Evolutionary conservation across 2,329 filamentous ascomycete species (phyloP), one percentile per base, ranked within the genome.

Genomic region (Aschersonia sp.): DNA sequence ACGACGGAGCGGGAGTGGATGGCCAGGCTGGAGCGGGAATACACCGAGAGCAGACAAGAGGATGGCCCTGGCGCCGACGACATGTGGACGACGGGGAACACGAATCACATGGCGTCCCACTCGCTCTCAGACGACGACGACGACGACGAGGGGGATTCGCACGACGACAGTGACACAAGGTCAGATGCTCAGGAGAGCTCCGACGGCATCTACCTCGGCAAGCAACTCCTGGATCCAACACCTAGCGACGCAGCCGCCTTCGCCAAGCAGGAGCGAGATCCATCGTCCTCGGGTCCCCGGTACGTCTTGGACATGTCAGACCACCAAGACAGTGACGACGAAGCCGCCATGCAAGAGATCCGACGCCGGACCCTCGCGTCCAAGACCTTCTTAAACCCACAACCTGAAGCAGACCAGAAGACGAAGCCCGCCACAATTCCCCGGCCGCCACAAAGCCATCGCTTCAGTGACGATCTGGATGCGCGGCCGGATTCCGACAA

Each of bases 1-100:
- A 80, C 77, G 65, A 80, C 85, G 0, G 86, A 98, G 65, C 80
- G 84, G 56, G 82, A 81, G 48, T 98, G 92, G 91, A 76, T 98
- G 65, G 82, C 80, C 48, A 83, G 89, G 67, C 75, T 98, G 53
- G 91, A 98, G 67, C 78, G 80, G 54, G 92, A 97, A 63, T 97
- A 95, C 59, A 72, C 79, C 10, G 84, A 92, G 49, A 94, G 80
- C 58, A 76, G 89, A 51, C 79, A 79, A 48, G 77, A 79, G 40
- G 79, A 78, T 12, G 79, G 78, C 20, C 20, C 20, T 20, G 20
- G 20, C 31, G 75, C 74, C 20, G 78, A 82, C 47, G 88, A 94
- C 66, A 81, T 87, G 50, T 97, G 91, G 92, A 84, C 81, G n/a
- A 82, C 80, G 9, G 91, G 91, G 5, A 97, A 97, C 58, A 80